Conservation (phyloP, 106 monocot species). For the Xerophyta viscosa region DNA sequence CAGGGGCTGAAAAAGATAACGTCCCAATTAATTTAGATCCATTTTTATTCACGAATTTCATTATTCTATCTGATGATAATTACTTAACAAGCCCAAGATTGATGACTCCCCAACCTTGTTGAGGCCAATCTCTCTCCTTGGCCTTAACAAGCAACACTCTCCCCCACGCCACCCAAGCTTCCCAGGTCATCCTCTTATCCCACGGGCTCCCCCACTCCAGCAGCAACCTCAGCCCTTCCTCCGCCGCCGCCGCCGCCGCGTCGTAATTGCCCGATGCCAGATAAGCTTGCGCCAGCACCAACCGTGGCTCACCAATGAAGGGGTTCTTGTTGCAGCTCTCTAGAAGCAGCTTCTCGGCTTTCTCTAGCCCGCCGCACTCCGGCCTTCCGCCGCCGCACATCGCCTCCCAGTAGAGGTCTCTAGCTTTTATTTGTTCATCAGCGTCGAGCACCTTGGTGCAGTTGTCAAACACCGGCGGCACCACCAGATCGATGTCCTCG, state of each 20-base stretch:
- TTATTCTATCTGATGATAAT: not conserved
- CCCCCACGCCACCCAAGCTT: conserved; percentile 60
- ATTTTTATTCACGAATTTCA: no score
- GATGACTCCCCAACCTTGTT: conserved; percentile 30
- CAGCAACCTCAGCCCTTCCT: conserved; percentile 36
- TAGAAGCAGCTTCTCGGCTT: conserved; percentile 41
- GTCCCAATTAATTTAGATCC: no score
- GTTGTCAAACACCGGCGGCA: conserved; percentile 72
- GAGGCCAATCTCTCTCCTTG: conserved; percentile 33
- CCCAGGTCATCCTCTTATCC: conserved; percentile 63
- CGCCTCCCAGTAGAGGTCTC: conserved; percentile 79
- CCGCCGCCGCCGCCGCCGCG: conserved; percentile 46
- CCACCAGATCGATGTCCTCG: conserved; percentile 54
- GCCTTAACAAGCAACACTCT: conserved; percentile 41
- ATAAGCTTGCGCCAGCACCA: conserved; percentile 53
- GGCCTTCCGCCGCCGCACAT: conserved; percentile 12
- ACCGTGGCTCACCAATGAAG: conserved; percentile 53
- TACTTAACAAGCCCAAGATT: conserved; percentile 40
- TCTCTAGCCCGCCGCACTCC: conserved; percentile 13
- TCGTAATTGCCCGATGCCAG: conserved; percentile 33
- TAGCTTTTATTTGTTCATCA: conserved; percentile 44
- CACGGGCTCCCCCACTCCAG: conserved; percentile 57
- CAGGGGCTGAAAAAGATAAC: no score
- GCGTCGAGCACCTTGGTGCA: conserved; percentile 57
- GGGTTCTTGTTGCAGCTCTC: conserved; percentile 55